Conservation (phyloP, 2,329 filamentous ascomycete genomes). For the Bisporella sp. region DNA sequence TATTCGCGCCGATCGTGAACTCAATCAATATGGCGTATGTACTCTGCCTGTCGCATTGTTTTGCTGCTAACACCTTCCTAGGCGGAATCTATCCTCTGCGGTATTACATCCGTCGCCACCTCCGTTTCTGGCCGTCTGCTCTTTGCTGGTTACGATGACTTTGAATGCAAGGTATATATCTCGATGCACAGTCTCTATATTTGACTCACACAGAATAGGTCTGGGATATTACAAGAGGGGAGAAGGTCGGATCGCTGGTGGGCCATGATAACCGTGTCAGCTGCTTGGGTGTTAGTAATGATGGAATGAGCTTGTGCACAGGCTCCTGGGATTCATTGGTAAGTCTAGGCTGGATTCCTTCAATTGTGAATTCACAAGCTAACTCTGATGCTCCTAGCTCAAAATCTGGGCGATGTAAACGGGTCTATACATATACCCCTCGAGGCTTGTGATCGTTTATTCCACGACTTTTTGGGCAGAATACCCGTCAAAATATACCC, state of each 20-base stretch:
- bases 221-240: conserved; percentile 93
- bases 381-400: conserved; percentile 47
- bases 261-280: conserved; percentile 98
- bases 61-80: conserved; percentile 32
- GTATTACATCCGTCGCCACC: conserved; percentile 96
- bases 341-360: conserved; percentile 35
- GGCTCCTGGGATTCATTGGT: conserved; percentile 99
- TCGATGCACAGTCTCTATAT: neutral
- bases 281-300: conserved; percentile 97
- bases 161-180: conserved; percentile 89
- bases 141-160: conserved; percentile 97
- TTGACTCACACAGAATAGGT: conserved; percentile 49
- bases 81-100: conserved; percentile 96
- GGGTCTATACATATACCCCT: neutral
- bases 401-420: conserved; percentile 69
- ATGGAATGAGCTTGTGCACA: conserved; percentile 97
- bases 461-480: too few species aligned
- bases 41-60: conserved; percentile 4
- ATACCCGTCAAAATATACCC: too few species aligned
- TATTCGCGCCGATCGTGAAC: conserved; percentile 83
- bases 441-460: too few species aligned
- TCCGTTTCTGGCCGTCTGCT: conserved; percentile 92
- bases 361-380: conserved; percentile 13
- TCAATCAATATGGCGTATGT: conserved; percentile 63
- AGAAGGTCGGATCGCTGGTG: conserved; percentile 93